Percentiles rank a stretch among this genome's conserved stretches.
Evolutionary conservation across 768 basidiomycete species (phyloP).

Genomic region (Cystobasidiopsis lactophilus): DNA sequence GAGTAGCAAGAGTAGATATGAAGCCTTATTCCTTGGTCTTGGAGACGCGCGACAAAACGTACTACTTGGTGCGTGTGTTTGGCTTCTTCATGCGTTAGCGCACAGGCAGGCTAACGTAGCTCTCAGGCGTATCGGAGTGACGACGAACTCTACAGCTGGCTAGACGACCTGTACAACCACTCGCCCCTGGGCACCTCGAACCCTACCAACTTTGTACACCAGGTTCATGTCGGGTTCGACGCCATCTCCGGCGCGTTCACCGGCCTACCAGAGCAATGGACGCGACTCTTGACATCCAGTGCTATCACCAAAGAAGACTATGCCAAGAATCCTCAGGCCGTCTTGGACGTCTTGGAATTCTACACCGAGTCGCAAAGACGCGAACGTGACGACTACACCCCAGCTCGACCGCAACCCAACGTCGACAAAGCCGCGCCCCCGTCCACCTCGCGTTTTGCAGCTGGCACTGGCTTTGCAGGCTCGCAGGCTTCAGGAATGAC

Average conservation of each 20-base stretch:
- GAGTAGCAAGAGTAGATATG: conserved; percentile 74
- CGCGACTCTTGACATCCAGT: conserved; percentile 81
- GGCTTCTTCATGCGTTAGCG: background rate
- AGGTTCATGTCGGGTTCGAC: conserved; percentile 95
- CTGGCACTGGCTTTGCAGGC: conserved; percentile 78
- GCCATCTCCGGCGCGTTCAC: conserved; percentile 84
- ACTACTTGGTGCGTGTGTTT: conserved; percentile 31
- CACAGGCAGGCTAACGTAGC: background rate
- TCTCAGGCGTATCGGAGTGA: conserved; percentile 55
- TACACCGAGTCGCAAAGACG: conserved; percentile 95
- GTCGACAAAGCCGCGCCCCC: conserved; percentile 12
- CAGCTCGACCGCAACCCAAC: conserved; percentile 13
- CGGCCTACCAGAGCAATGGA: conserved; percentile 94
- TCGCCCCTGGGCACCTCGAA: conserved; percentile 85
- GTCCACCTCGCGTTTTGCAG: conserved; percentile 59
- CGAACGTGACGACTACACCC: conserved; percentile 39
- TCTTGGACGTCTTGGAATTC: conserved; percentile 91
- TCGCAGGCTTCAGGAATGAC: conserved; percentile 21
- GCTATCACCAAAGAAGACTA: conserved; percentile 97
- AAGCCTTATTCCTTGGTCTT: conserved; percentile 84
- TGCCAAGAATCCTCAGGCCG: conserved; percentile 86
- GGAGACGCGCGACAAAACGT: conserved; percentile 63
- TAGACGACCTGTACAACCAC: conserved; percentile 83
- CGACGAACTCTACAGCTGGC: conserved; percentile 94
- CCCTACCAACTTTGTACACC: conserved; percentile 95